Base-by-base conservation (phyloP, 345 rosid species). In the Carallia pectinifolia region DNA sequence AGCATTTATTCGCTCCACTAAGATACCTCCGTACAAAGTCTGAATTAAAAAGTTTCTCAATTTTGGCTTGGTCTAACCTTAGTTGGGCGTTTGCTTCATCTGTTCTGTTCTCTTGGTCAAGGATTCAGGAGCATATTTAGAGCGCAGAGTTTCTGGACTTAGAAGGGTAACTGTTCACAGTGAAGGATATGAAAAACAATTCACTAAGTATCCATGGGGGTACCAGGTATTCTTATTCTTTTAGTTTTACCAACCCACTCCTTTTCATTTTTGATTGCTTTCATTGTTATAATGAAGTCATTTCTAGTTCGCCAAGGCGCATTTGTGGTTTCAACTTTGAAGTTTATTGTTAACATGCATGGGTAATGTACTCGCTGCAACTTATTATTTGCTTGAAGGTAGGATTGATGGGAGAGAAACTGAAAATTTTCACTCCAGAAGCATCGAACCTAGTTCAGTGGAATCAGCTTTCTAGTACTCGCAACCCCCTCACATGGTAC, bases 81-180 rank as follows among this genome's bases (percentile, higher is more conserved):
- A 44, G 16, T 27, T 56, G 7, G 34, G 8, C n/a, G 16, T 30
- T 33, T 15, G 63, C 37, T 53, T 68, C 7, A n/a, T 16, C 38
- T 68, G 54, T 65, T 55, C n/a, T 66, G 31, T 65, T 27, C 13
- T 9, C 15, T 23, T 23, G 15, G 44, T 23, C 18, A 50, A 94
- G 97, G 86, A 87, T 76, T 84, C 93, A 56, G 95, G 98, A 65
- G 85, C 91, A 77, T 74, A 67, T 77, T 78, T 90, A 13, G 98
- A 92, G 77, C 78, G 76, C n/a, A 85, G 66, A 74, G 83, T 59
- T 29, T 67, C 77, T 34, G 98, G 98, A 72, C 30, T 84, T 44
- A 82, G 81, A 13, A 79, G 68, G 4, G 85, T 87, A 38, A 78
- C 34, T 13, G 79, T 90, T 69, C 72, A 80, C 66, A 61, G 53